Percentiles rank a stretch among this genome's conserved stretches.
Conservation (phyloP, 371 early-diverging fungal genomes). For the Apophysomyces elegans region DNA sequence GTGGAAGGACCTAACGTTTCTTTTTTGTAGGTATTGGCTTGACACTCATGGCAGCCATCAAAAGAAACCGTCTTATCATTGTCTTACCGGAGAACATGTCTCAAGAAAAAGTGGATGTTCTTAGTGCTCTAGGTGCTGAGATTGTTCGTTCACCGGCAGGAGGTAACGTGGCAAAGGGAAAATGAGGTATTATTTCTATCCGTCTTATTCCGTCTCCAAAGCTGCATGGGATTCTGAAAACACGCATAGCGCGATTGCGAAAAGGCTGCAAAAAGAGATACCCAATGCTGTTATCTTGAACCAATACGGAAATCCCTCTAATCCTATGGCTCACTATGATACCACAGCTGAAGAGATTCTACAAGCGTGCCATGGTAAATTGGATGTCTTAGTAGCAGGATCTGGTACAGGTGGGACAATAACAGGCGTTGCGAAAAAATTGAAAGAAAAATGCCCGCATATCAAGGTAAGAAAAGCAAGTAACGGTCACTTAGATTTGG, state of each 20-base stretch:
- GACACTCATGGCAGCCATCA: conserved; percentile 93
- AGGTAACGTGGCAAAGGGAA: conserved; percentile 20
- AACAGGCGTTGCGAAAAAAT: conserved; percentile 89
- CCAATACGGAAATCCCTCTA: conserved; percentile 94
- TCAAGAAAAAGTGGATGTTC: conserved; percentile 96
- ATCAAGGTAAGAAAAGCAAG: conserved; percentile 60
- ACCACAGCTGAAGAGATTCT: conserved; percentile 89
- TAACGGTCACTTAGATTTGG: not conserved
- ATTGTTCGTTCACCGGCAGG: conserved; percentile 98
- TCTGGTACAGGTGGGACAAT: conserved; percentile 98
- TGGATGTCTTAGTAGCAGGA: conserved; percentile 96
- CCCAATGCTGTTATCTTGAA: conserved; percentile 94
- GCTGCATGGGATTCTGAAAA: conserved; percentile 98
- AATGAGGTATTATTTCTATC: too few relatives aligned
- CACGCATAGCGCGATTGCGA: conserved; percentile 95
- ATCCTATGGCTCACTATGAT: conserved; percentile 97
- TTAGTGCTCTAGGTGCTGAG: conserved; percentile 97
- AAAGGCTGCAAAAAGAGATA: conserved; percentile 89
- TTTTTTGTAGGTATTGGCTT: conserved; percentile 74
- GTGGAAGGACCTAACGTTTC: not conserved
- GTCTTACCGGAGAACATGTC: conserved; percentile 98
- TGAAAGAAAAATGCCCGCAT: conserved; percentile 91
- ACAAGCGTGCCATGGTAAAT: conserved; percentile 81
- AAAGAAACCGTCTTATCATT: conserved; percentile 95
- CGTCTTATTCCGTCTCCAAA: not conserved